Base-by-base conservation (phyloP, 2,329 filamentous ascomycete species). In the Neonectria coccinea region DNA sequence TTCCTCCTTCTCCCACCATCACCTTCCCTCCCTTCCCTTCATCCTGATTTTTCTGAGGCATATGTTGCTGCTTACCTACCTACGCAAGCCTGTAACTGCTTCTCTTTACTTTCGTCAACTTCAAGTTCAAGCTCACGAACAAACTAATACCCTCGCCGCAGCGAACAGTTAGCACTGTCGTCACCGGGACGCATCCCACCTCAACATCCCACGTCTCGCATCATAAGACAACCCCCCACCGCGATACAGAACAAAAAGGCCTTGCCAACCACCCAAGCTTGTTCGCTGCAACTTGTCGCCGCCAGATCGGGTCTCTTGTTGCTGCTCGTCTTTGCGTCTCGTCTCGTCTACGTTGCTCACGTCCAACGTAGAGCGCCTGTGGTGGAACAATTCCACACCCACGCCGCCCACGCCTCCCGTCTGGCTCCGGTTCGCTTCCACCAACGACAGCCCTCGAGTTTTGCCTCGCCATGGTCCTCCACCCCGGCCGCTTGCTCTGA, bases 341-440 rank as follows among this genome's bases (percentile, higher is more conserved):
- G 51, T 68, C 57, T 62, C 66, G 59, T 64, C 51, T 71, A 59
- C 68, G 56, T 63, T 48, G 44, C 57, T 67, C 57, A 41, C 58
- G 47, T 55, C 53, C 47, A 57, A 51, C 33, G 36, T 56, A 59
- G 59, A 53, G 59, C 59, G 54, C 65, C 68, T 74, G 72, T 75
- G 73, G 73, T 75, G 73, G 73, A 75, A 75, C 70, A 75, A 75
- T 73, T 71, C 67, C 45, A 57, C 64, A 57, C 59, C 67, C 61
- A 54, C 39, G 39, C 39, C 39, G 39, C 39, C 39, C 39, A 20
- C 53, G 68, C 69, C 69, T 61, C 60, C 64, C 63, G 60, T 56
- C 62, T 64, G 48, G 29, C 61, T 58, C 58, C 51, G 56, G 25
- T 41, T 52, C 63, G 67, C 72, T 74, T 74, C 72, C 74, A 75